These are phyloP conservation scores for Trametes pubescens DNA, from an alignment of 1,284 basidiomycete genomes.

Conservation along the genomic window DNA sequence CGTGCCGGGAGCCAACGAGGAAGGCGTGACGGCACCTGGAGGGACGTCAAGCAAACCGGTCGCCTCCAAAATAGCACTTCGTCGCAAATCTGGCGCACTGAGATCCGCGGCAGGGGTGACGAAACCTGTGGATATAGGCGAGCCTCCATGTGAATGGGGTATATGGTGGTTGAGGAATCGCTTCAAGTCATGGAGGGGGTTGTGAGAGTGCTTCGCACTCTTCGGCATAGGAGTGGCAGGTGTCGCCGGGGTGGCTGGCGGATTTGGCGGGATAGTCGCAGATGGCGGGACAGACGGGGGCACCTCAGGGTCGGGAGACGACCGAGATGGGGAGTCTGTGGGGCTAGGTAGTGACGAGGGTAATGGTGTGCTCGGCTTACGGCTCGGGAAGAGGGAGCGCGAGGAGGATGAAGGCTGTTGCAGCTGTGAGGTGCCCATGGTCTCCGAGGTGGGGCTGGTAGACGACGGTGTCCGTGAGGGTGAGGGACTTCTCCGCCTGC, in stretches of 20 bases:
- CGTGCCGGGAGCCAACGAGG: slow-evolving; percentile 31
- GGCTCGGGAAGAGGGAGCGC: slow-evolving; percentile 36
- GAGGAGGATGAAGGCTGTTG: slow-evolving; percentile 26
- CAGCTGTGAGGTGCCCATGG: slow-evolving; percentile 14
- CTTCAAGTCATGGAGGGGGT: slow-evolving; percentile 89
- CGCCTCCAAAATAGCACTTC: slow-evolving; percentile 46
- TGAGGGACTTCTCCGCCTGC: slow-evolving; percentile 38
- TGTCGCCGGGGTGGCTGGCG: slow-evolving; percentile 25
- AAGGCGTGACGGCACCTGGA: slow-evolving; percentile 37
- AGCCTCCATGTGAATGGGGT: slow-evolving; percentile 54
- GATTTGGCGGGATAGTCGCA: slow-evolving; percentile 20
- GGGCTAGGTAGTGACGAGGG: slow-evolving; percentile 34
- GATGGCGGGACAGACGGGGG: slow-evolving; percentile 22
- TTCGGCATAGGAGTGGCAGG: slow-evolving; percentile 31
- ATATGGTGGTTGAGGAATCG: slow-evolving; percentile 93
- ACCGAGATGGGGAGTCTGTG: slow-evolving; percentile 32
- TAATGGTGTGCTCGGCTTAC: slow-evolving; percentile 36
- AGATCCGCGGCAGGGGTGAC: slow-evolving; percentile 47
- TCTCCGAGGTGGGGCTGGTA: slow-evolving; percentile 26
- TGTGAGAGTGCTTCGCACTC: slow-evolving; percentile 52
- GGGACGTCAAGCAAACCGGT: slow-evolving; percentile 45
- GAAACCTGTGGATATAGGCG: slow-evolving; percentile 35
- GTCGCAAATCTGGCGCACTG: slow-evolving; percentile 41
- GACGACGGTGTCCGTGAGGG: slow-evolving; percentile 31
- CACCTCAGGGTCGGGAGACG: slow-evolving; percentile 34